Conservation (phyloP, 2,329 filamentous ascomycete species). For the Penicillium sclerotiorum region DNA sequence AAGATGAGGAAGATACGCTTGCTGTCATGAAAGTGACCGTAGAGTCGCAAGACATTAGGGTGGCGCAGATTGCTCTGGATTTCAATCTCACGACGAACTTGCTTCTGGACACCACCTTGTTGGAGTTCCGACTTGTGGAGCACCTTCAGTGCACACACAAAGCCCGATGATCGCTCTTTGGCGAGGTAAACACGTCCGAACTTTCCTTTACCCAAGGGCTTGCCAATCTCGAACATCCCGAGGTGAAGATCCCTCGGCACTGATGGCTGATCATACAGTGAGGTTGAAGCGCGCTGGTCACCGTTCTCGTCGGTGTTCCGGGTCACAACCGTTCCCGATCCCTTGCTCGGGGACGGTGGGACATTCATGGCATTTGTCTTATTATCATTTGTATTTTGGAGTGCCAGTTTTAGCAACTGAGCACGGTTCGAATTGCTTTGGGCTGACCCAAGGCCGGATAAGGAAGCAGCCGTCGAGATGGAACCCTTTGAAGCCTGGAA, state of each 20-base stretch:
- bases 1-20: constrained; percentile 86
- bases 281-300: constrained; percentile 38
- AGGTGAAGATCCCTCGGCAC: constrained; percentile 70
- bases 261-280: constrained; percentile 60
- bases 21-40: constrained; percentile 85
- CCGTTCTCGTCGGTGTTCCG: constrained; percentile 52
- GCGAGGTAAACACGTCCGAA: constrained; percentile 86
- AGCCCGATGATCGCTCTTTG: constrained; percentile 74
- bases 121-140: constrained; percentile 82
- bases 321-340: constrained; percentile 43
- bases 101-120: constrained; percentile 80
- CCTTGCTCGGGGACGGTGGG: constrained; percentile 66
- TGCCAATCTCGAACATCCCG: constrained; percentile 92
- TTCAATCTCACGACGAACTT: constrained; percentile 84
- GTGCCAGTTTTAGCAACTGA: constrained; percentile 81
- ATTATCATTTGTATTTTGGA: constrained; percentile 74
- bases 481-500: constrained; percentile 42
- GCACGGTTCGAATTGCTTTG: constrained; percentile 63
- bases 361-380: constrained; percentile 57
- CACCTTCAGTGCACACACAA: constrained; percentile 85
- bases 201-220: constrained; percentile 83
- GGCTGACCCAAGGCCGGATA: constrained; percentile 51
- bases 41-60: constrained; percentile 81
- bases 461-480: constrained; percentile 49
- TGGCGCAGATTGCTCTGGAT: constrained; percentile 87